phyloP scores from a whole-genome alignment of 2,329 filamentous ascomycete species.

The Penicillium decumbens region DNA sequence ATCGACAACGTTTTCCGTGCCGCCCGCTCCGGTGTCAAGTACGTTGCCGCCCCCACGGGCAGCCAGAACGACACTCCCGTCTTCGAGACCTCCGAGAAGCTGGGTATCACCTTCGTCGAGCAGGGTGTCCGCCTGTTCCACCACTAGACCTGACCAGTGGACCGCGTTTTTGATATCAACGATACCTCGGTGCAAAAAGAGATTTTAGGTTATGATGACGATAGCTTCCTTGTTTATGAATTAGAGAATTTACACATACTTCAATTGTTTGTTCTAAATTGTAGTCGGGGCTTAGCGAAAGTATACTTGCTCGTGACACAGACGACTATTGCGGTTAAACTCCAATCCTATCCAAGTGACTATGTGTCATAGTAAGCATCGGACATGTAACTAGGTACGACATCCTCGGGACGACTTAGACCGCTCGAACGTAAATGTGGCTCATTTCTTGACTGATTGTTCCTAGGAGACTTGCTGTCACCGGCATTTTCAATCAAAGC shows the following conservation, averaged over 20 bases:
- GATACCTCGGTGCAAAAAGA: constrained; percentile 14
- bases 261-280: background rate
- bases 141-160: constrained; percentile 57
- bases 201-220: constrained; percentile 25
- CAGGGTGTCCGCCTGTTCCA: constrained; percentile 93
- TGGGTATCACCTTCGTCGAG: constrained; percentile 91
- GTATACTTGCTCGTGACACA: background rate
- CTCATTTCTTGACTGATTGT: background rate
- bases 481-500: too few species aligned
- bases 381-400: background rate
- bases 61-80: constrained; percentile 52
- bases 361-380: background rate
- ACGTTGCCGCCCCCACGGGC: constrained; percentile 87
- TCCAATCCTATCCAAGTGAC: background rate
- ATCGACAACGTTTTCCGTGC: constrained; percentile 96
- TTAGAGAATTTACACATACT: constrained; percentile 14
- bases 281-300: background rate
- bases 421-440: background rate
- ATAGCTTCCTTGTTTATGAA: constrained; percentile 23
- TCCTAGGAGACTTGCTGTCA: too few species aligned
- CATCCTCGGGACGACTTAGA: background rate
- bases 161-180: constrained; percentile 1
- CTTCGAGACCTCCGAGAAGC: constrained; percentile 81
- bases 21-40: constrained; percentile 83
- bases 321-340: background rate